phyloP scores from a whole-genome alignment of 139 green algal species.

The Auxenochlorella protothecoides region DNA sequence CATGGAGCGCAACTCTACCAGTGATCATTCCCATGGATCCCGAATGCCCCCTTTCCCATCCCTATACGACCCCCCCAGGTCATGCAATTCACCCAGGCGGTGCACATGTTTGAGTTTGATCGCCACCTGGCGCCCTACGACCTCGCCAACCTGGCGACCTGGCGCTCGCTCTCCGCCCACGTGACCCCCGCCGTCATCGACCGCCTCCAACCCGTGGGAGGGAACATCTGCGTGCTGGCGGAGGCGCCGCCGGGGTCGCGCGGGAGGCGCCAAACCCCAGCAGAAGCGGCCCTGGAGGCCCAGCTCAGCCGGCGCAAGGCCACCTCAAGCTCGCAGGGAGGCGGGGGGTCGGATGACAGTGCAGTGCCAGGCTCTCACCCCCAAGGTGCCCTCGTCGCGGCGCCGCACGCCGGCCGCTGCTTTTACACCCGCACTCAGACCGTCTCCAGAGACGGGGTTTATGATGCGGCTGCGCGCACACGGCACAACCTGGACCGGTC shows the following conservation, averaged over 20 bases:
- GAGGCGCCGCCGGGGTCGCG: constrained; percentile 30
- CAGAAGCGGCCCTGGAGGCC: constrained; percentile 39
- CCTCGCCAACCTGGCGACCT: constrained; percentile 38
- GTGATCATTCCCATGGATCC: no score
- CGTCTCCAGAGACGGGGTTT: no score
- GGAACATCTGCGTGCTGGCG: constrained; percentile 48
- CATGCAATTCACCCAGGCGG: constrained; percentile 35
- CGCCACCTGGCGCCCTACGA: constrained; percentile 62
- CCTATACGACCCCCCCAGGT: constrained; percentile 16
- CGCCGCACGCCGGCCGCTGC: constrained; percentile 35
- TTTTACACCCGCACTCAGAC: constrained; percentile 35
- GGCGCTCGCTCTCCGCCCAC: constrained; percentile 38
- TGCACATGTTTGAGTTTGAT: constrained; percentile 69
- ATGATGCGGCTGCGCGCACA: no score
- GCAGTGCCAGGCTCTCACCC: no score
- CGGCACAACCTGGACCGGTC: constrained; percentile 69
- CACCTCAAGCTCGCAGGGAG: no score
- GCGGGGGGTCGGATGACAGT: no score
- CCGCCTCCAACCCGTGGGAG: constrained; percentile 34
- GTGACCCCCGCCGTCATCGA: constrained; percentile 36
- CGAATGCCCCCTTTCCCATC: no score
- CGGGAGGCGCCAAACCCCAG: constrained; percentile 24
- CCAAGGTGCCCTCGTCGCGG: background rate
- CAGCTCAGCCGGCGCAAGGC: constrained; percentile 24
- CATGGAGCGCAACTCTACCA: no score